A percentile compares a stretch with the other conserved stretches of the same genome.
These are phyloP conservation scores for Nepenthes alata DNA, from an alignment of 179 eudicot genomes.

Conservation along the genomic window DNA sequence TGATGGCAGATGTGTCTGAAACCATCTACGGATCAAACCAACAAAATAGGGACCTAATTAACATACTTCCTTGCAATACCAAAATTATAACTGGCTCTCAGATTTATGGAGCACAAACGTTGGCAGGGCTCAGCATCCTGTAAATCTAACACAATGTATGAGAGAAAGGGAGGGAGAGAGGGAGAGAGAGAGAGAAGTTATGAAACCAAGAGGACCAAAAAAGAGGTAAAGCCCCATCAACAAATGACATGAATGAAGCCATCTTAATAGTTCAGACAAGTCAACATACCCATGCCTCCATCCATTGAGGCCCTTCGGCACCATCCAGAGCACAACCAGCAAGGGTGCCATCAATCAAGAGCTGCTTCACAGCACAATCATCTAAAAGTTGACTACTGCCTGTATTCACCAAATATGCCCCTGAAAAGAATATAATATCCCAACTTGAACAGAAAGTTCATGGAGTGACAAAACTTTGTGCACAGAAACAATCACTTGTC, in stretches of 20 bases:
- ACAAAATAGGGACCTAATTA: too few relatives aligned
- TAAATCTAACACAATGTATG: too few relatives aligned
- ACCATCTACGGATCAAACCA: too few relatives aligned
- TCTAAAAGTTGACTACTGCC: constrained; percentile 97
- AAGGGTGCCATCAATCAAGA: constrained; percentile 80
- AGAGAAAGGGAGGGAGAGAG: too few relatives aligned
- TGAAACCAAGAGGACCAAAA: too few relatives aligned
- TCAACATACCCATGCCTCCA: constrained; percentile 98
- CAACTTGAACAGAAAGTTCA: background rate
- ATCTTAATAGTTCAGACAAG: constrained; percentile 4
- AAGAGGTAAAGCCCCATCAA: too few relatives aligned
- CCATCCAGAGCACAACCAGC: constrained; percentile 99
- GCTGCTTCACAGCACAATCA: constrained; percentile 96
- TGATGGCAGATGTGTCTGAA: too few relatives aligned
- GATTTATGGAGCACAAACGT: background rate
- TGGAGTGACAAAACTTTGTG: background rate
- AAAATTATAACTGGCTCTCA: too few relatives aligned
- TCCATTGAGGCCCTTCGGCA: constrained; percentile 99
- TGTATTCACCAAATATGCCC: constrained; percentile 88
- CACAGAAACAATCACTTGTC: background rate
- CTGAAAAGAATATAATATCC: constrained; percentile 26
- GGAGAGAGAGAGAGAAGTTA: background rate
- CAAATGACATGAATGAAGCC: too few relatives aligned
- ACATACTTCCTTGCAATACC: too few relatives aligned
- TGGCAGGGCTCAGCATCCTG: too few relatives aligned